Evolutionary conservation across 1,284 basidiomycete species (phyloP), one percentile per base, ranked within the genome.

Genomic region (Sutorius eximius): DNA sequence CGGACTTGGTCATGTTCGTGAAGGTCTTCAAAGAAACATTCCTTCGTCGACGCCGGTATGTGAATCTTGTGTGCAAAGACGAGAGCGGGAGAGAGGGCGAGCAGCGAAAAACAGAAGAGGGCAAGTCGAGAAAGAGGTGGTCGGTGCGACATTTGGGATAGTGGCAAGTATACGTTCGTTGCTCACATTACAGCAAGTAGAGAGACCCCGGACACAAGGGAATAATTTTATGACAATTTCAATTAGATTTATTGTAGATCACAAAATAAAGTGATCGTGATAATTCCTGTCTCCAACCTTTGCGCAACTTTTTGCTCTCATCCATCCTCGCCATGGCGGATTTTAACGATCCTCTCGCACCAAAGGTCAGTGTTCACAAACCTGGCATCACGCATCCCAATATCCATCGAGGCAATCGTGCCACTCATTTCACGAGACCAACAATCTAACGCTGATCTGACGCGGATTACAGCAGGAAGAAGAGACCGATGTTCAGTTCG

Each of bases 21-120:
- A 32, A 99, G 82, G 72, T 96, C 93, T 76, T 99, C 97, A 70
- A 97, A 98, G 81, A 96, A 99, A 75, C 96, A 99, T 67, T 98
- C 94, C 71, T 93, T 95, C 67, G 84, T 83, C 36, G 87, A 87
- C 22, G 95, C 89, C 18, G 80, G 73, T 15, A 91, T 77, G 64
- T 86, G 83, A 62, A 91, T 84, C 71, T 88, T 80, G 71, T 91
- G 87, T 1, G 84, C 81, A 42, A 74, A 77, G 15, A 77, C 75
- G 32, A 84, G 60, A 40, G 70, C 59, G 6, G 80, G 76, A 47
- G 79, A 58, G 20, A 82, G 51, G 44, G 73, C 60, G 45, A 85
- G 63, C 10, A 83, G 52, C 15, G 75, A 67, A 49, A 82, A 61
- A 54, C 53, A 68, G 66, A 79, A 61, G 64, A 72, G 43, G 64